These are phyloP conservation scores for Flaveria trinervia DNA, from an alignment of 129 eudicot genomes.

Conservation along the genomic window DNA sequence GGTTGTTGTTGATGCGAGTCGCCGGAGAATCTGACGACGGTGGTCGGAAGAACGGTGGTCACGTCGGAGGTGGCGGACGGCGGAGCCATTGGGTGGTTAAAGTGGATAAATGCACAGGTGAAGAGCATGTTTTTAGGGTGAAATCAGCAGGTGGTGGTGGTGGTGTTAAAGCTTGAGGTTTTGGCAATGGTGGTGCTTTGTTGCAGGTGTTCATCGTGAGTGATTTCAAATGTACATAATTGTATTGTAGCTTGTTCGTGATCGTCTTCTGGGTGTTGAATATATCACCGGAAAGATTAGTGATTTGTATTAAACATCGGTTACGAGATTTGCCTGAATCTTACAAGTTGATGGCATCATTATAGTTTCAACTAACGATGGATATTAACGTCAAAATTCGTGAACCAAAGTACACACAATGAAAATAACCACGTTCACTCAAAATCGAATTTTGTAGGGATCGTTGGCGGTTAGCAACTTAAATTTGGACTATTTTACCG, in stretches of 20 bases:
- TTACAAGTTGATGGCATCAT: background rate
- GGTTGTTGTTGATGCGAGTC: conserved; percentile 49
- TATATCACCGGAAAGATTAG: background rate
- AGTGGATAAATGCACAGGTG: conserved; percentile 67
- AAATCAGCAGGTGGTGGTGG: conserved; percentile 33
- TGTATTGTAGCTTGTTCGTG: background rate
- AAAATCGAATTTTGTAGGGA: too few relatives aligned
- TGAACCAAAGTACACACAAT: too few relatives aligned
- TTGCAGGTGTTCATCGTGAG: background rate
- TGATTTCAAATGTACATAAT: background rate
- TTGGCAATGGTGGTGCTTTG: conserved; percentile 6
- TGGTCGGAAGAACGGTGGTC: conserved; percentile 24
- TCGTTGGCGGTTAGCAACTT: too few relatives aligned
- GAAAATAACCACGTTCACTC: too few relatives aligned
- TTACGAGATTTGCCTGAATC: background rate
- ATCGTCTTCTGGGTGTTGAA: background rate
- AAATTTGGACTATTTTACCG: too few relatives aligned
- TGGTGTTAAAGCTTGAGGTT: conserved; percentile 27
- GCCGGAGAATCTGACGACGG: conserved; percentile 7
- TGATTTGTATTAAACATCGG: background rate
- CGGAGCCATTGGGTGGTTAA: conserved; percentile 55
- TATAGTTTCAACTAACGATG: too few relatives aligned
- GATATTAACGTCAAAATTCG: too few relatives aligned
- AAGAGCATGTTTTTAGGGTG: conserved; percentile 65
- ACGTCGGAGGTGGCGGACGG: conserved; percentile 36